These are phyloP conservation scores for Drechslerella coelobrocha DNA, from an alignment of 2,329 filamentous ascomycete genomes.

Conservation along the genomic window DNA sequence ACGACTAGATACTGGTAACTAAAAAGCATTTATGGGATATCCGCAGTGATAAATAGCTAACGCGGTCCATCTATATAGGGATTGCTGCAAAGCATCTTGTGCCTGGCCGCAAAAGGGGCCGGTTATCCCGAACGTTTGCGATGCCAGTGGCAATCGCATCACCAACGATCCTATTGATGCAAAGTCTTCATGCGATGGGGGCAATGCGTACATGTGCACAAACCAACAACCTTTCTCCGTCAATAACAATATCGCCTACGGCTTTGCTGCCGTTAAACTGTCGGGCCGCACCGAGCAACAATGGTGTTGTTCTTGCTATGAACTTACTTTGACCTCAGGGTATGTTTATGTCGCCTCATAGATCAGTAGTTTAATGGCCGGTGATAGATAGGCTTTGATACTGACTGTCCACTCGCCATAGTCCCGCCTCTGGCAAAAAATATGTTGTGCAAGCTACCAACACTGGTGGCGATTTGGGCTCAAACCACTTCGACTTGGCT, in stretches of 20 bases:
- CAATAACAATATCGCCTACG: slow-evolving; percentile 67
- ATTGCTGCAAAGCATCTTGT: slow-evolving; percentile 76
- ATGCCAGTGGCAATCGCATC: slow-evolving; percentile 43
- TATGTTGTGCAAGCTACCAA: slow-evolving; percentile 72
- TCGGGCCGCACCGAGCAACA: slow-evolving; percentile 64
- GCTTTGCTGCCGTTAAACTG: slow-evolving; percentile 69
- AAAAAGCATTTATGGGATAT: background rate
- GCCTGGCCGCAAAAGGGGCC: slow-evolving; percentile 57
- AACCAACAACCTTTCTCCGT: slow-evolving; percentile 70
- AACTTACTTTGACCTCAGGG: slow-evolving; percentile 65
- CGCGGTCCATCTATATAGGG: slow-evolving; percentile 58
- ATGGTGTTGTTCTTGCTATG: slow-evolving; percentile 74
- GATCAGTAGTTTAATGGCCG: background rate
- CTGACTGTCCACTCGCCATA: slow-evolving; percentile 56
- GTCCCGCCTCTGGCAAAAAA: slow-evolving; percentile 66
- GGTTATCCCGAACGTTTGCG: slow-evolving; percentile 42
- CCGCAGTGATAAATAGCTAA: background rate
- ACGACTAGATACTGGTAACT: slow-evolving; percentile 57
- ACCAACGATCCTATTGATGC: slow-evolving; percentile 46
- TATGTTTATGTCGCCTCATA: background rate
- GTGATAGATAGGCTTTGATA: background rate
- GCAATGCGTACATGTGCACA: slow-evolving; percentile 68
- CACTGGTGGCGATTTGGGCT: slow-evolving; percentile 66
- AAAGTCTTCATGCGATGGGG: slow-evolving; percentile 64
- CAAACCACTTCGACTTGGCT: slow-evolving; percentile 67